These are phyloP conservation scores for Fusarium siculi DNA, from an alignment of 2,329 filamentous ascomycete species.

Conservation along the genomic window DNA sequence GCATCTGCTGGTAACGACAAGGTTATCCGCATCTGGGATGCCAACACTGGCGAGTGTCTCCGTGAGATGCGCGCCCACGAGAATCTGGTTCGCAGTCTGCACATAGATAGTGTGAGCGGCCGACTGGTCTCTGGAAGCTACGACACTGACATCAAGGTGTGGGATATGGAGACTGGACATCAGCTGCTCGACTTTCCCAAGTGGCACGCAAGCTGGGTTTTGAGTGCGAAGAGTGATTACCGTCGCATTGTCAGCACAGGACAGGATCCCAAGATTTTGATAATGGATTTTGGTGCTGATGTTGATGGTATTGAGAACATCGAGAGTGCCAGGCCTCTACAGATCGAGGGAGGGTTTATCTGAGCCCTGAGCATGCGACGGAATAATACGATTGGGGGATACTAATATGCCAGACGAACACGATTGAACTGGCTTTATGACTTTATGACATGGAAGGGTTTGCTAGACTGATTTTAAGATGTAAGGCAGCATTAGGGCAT, in stretches of 20 bases:
- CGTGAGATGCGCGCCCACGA: slow-evolving; percentile 85
- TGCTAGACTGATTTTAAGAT: slow-evolving; percentile 30
- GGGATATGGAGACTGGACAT: slow-evolving; percentile 83
- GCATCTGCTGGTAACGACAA: slow-evolving; percentile 96
- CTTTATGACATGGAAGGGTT: slow-evolving; percentile 37
- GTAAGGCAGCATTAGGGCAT: slow-evolving; percentile 27
- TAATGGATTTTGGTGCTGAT: slow-evolving; percentile 87
- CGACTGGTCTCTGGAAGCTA: slow-evolving; percentile 93
- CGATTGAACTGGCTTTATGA: slow-evolving; percentile 30
- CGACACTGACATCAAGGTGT: slow-evolving; percentile 95
- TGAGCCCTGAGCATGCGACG: slow-evolving; percentile 11
- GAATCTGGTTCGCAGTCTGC: slow-evolving; percentile 86
- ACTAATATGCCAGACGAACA: slow-evolving; percentile 19
- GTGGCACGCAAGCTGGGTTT: slow-evolving; percentile 97
- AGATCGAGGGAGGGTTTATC: slow-evolving; percentile 41
- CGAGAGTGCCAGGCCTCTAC: slow-evolving; percentile 54
- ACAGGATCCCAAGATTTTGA: slow-evolving; percentile 90
- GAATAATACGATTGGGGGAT: neutral
- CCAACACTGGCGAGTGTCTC: slow-evolving; percentile 86
- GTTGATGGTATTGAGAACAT: slow-evolving; percentile 68
- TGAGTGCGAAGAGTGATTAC: slow-evolving; percentile 96
- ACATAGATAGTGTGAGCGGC: slow-evolving; percentile 87
- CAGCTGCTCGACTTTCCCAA: slow-evolving; percentile 87
- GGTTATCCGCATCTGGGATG: slow-evolving; percentile 95
- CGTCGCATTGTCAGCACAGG: slow-evolving; percentile 93